Base-by-base conservation (phyloP, 345 rosid genomes). In the Eucalyptus coolabah region DNA sequence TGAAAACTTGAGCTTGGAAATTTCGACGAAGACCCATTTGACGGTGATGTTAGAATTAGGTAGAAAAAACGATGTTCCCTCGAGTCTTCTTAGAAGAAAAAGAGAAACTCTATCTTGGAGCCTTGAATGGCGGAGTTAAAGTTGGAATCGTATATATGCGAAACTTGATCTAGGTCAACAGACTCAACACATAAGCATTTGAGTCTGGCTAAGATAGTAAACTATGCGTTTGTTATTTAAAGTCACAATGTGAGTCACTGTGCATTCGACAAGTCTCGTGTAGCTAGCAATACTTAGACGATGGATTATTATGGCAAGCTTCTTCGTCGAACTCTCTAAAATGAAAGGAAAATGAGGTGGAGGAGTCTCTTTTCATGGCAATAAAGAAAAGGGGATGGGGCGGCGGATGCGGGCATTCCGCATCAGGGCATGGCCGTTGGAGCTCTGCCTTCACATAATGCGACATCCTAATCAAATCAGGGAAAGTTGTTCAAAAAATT, bases 381-480 rank as follows among this genome's bases (percentile, higher is more conserved):
- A n/a, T 7, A 15, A 65, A 65, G 1, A 65, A 3, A n/a, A 26
- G 77, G 77, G 40, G 3, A n/a, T n/a, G 77, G 77, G 11, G 77
- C 12, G 6, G 37, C 2, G 6, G 2, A n/a, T 65, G 77, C 0
- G 6, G 21, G 77, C 37, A 0, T 65, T 65, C 0, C 2, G 18
- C 18, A 16, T 45, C 18, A 4, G 18, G 72, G 16, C 18, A 15
- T 30, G 18, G 60, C 56, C 9, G 1, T 51, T 0, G 23, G 9
- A 51, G 1, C 56, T 18, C 0, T 18, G 9, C 0, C 59, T 8
- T 53, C 26, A 53, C 26, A 19, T 53, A 53, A 0, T 21, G 59
- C 0, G 1, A 53, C 26, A 21, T 53, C 59, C 59, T 53, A 53
- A 53, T 53, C 0, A 53, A 53, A 0, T 21, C 0, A 7, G 26